Percentiles rank a stretch among this genome's conserved stretches.
Evolutionary conservation across 257 asterid genomes (phyloP).

Genomic region (Nicotiana knightiana): DNA sequence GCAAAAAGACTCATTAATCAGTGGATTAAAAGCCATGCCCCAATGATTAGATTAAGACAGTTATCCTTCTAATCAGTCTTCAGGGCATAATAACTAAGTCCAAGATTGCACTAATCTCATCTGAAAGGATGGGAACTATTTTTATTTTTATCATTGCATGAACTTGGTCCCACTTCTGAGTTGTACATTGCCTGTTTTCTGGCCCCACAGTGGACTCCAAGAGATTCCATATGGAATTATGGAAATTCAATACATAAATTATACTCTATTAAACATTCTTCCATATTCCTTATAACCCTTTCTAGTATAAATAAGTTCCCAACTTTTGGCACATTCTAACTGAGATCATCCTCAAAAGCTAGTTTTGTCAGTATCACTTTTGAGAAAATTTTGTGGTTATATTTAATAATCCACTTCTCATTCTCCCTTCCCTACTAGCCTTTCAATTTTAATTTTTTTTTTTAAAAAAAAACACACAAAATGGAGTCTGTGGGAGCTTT

Average conservation of each 20-base stretch:
- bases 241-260: slow-evolving; percentile 33
- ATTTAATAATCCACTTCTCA: neutral
- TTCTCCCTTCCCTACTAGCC: neutral
- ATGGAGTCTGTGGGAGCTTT: slow-evolving; percentile 55
- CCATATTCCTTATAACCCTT: slow-evolving; percentile 16
- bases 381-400: neutral
- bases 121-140: neutral
- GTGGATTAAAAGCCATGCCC: neutral
- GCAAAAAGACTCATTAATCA: neutral
- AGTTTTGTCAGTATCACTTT: neutral
- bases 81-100: neutral
- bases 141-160: slow-evolving; percentile 32
- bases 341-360: slow-evolving; percentile 1
- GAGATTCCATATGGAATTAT: slow-evolving; percentile 20
- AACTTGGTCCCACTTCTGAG: slow-evolving; percentile 38
- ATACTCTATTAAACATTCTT: slow-evolving; percentile 12
- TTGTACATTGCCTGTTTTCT: slow-evolving; percentile 48
- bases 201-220: slow-evolving; percentile 50
- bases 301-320: slow-evolving; percentile 40
- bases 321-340: slow-evolving; percentile 19
- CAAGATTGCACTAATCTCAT: neutral
- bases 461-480: neutral
- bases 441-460: neutral
- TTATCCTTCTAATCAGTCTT: neutral
- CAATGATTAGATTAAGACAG: slow-evolving; percentile 6